Base-by-base conservation (phyloP, 768 basidiomycete genomes). In the Daedalea quercina region DNA sequence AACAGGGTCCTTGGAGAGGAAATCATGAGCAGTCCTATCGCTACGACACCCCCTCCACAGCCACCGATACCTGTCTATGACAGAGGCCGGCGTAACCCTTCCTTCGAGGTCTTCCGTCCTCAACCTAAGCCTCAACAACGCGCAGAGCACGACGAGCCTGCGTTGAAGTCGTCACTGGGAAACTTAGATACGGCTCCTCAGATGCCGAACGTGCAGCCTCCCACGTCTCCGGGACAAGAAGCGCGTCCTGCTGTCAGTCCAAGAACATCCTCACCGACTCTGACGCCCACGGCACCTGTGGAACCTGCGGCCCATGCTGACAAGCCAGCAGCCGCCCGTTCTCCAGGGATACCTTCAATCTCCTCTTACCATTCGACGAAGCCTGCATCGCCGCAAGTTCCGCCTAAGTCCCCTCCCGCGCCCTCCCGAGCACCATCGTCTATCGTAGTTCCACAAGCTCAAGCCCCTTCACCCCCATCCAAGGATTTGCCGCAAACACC, bases 1-100 rank as follows among this genome's bases (percentile, higher is more conserved):
- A 42, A 13, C 9, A 51, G 61, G 1, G 53, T 63, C 13, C 44
- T 65, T 15, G 60, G 52, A 24, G 45, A 45, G 17, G 57, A 64
- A 8, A 4, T 57, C 1, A 52, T 60, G 1, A 61, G 63, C 17
- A 70, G 69, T 47, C 65, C 71, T 13, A 62, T 58, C 26, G 60
- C 60, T n/a, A 45, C 57, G 4, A 59, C 50, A 28, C 61, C 58
- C 28, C 54, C 55, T 1, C 54, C 56, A 11, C 54, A 52, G 11
- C 28, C 26, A 15, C 37, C 13, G 19, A 15, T 17, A 17, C 37
- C 37, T 25, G 6, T 28, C 25, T 17, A 31, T 6, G 28, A 31
- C 4, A 31, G 37, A 40, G 37, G 15, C 19, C 3, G 13, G 37
- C 37, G 37, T 40, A 40, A 40, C 19, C 37, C 37, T 15, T 40